Conservation (phyloP, 345 rosid species). For the Lepidium africanum region DNA sequence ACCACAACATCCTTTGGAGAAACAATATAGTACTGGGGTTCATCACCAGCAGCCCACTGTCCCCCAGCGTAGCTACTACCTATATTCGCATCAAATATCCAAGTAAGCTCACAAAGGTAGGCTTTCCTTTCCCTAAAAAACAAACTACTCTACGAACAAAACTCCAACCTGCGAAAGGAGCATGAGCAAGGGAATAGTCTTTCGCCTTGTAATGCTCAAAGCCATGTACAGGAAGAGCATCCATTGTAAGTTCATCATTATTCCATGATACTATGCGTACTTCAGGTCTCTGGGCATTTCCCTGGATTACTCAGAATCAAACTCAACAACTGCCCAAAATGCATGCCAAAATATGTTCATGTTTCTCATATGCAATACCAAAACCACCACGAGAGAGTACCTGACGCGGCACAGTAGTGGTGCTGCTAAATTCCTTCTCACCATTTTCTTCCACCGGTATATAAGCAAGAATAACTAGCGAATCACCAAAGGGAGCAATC, state of each 20-base stretch:
- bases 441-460: constrained; percentile 78
- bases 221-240: constrained; percentile 94
- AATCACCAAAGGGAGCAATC: constrained; percentile 99
- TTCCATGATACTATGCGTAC: constrained; percentile 88
- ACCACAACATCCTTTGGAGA: constrained; percentile 98
- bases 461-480: constrained; percentile 95
- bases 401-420: constrained; percentile 67
- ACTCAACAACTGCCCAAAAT: constrained; percentile 11
- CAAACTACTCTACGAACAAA: constrained; percentile 13
- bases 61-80: constrained; percentile 99
- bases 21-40: constrained; percentile 84
- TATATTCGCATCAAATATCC: constrained; percentile 28
- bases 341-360: not conserved
- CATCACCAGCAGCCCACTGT: constrained; percentile 99
- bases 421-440: constrained; percentile 67
- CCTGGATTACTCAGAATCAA: constrained; percentile 43
- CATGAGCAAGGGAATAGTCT: constrained; percentile 94
- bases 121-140: constrained; percentile 8
- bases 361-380: not conserved
- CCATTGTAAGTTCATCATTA: constrained; percentile 94
- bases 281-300: constrained; percentile 97
- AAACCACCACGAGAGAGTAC: constrained; percentile 35
- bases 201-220: constrained; percentile 98
- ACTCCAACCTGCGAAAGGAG: constrained; percentile 88
- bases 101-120: constrained; percentile 14